These are phyloP conservation scores for Kwoniella shivajii DNA, from an alignment of 1,284 basidiomycete genomes.

Conservation along the genomic window DNA sequence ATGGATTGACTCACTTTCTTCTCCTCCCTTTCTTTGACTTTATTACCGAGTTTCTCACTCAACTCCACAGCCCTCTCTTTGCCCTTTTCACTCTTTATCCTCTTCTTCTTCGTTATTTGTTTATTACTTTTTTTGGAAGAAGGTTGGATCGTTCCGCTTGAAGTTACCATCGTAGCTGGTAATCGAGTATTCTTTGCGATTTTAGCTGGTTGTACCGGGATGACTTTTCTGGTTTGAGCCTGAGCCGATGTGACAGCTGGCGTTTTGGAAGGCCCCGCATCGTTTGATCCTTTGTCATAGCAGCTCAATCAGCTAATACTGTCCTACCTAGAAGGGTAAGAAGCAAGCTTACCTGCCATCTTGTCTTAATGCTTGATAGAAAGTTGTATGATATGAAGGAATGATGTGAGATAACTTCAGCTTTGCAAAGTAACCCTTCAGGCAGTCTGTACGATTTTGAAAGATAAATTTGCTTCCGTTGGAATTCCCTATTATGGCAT, in stretches of 20 bases:
- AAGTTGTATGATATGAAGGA: background rate
- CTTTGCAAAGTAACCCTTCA: too few species aligned
- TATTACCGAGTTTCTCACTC: slow-evolving; percentile 35
- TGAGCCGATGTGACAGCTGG: background rate
- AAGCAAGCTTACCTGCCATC: slow-evolving; percentile 10
- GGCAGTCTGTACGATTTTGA: background rate
- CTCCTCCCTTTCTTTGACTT: slow-evolving; percentile 43
- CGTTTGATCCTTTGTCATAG: background rate
- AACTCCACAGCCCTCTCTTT: slow-evolving; percentile 41
- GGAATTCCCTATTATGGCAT: background rate
- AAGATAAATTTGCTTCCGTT: background rate
- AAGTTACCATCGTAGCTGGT: slow-evolving; percentile 52
- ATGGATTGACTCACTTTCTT: slow-evolving; percentile 36
- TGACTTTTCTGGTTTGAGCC: background rate
- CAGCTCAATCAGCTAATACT: too few species aligned
- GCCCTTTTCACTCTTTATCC: slow-evolving; percentile 39
- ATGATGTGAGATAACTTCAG: too few species aligned
- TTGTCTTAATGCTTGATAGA: background rate
- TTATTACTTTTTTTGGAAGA: slow-evolving; percentile 31
- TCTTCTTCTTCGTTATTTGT: slow-evolving; percentile 33
- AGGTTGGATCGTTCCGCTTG: slow-evolving; percentile 32
- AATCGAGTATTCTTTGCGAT: slow-evolving; percentile 47
- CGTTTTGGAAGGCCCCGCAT: slow-evolving; percentile 6
- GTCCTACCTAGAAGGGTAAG: too few species aligned
- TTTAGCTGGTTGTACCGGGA: slow-evolving; percentile 35